A percentile compares a stretch with the other conserved stretches of the same genome.
phyloP scores from a whole-genome alignment of 495 filamentous ascomycete genomes.

The Poronia punctata region DNA sequence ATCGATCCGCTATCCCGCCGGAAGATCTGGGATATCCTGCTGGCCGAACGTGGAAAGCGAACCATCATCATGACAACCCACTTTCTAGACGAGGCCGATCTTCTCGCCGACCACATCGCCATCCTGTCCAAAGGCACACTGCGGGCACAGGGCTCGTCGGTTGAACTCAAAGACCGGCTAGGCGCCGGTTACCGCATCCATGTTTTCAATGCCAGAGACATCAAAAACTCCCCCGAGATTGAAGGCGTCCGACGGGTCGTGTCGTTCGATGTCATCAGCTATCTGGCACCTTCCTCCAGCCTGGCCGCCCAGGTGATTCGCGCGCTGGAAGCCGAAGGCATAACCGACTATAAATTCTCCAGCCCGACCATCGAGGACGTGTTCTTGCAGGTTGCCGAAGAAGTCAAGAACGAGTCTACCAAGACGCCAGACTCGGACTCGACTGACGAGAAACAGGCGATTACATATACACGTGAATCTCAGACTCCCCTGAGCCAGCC shows the following conservation, averaged over 20 bases:
- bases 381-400: conserved; percentile 75
- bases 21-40: conserved; percentile 85
- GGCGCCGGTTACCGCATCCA: conserved; percentile 74
- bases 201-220: conserved; percentile 46
- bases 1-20: conserved; percentile 73
- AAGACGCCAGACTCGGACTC: conserved; percentile 13
- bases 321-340: conserved; percentile 52
- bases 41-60: conserved; percentile 67
- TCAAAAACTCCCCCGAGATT: conserved; percentile 43
- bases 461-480: no score
- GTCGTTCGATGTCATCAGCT: conserved; percentile 62
- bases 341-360: conserved; percentile 66
- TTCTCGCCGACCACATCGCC: conserved; percentile 70
- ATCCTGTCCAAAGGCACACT: conserved; percentile 68
- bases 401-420: conserved; percentile 40
- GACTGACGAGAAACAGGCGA: conserved; percentile 18
- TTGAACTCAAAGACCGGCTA: conserved; percentile 62
- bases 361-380: conserved; percentile 86
- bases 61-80: conserved; percentile 84
- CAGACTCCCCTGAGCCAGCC: no score
- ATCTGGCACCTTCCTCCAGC: conserved; percentile 55
- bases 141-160: conserved; percentile 65
- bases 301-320: conserved; percentile 60
- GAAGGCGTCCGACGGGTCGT: conserved; percentile 49
- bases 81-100: conserved; percentile 72